Evolutionary conservation across 1,139 yeast genomes (phyloP), one percentile per base, ranked within the genome.

Genomic region (Candida buenavistaensis): DNA sequence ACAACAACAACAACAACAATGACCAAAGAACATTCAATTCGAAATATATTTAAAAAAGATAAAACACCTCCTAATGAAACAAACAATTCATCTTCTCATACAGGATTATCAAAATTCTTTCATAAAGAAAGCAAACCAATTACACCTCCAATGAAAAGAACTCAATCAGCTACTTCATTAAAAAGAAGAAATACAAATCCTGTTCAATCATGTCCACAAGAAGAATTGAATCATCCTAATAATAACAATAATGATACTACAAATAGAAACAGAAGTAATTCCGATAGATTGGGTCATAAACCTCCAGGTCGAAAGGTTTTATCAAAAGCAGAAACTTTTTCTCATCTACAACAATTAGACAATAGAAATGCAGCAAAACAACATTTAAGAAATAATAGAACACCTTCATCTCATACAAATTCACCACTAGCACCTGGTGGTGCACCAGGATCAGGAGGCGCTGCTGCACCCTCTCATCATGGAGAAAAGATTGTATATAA

Each of bases 401-500:
- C 42, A 5, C 45, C 49, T 4, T 32, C 42, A 8, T 28, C 26
- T 30, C 46, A 43, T 16, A 21, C 28, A 6, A 21, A 24, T 8
- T 26, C 39, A 5, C 33, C 38, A 10, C 15, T 32, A 26, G 35
- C 13, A 22, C 24, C 4, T n/a, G n/a, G n/a, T n/a, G n/a, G n/a
- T n/a, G n/a, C n/a, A n/a, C n/a, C n/a, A n/a, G n/a, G n/a, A n/a
- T n/a, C n/a, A n/a, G n/a, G n/a, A n/a, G n/a, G n/a, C n/a, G n/a
- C n/a, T n/a, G n/a, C n/a, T n/a, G 32, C 37, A 11, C 35, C 37
- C 24, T 7, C 19, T 6, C 19, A 17, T 17, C 39, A 38, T 30
- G 45, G 35, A 32, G 73, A 66, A 24, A 68, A 67, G 38, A 67
- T 70, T 38, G 67, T 63, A 25, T 70, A 70, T 50, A 70, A 70